Evolutionary conservation across 768 basidiomycete species (phyloP).

Genomic region (Trametes cingulata): DNA sequence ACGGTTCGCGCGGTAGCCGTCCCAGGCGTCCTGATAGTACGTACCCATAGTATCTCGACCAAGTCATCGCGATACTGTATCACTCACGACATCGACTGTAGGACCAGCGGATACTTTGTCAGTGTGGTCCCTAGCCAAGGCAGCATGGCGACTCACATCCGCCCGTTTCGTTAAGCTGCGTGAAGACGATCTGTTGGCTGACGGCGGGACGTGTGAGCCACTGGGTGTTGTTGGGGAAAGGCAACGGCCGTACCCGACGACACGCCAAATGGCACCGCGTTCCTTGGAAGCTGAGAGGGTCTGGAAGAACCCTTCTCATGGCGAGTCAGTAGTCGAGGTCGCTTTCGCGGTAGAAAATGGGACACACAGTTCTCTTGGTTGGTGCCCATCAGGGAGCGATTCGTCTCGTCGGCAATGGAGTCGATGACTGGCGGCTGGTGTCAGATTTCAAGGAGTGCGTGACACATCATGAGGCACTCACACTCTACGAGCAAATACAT

Average conservation of each 20-base stretch:
- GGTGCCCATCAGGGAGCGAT: conserved; percentile 56
- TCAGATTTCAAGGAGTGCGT: no score
- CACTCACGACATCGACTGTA: conserved; percentile 31
- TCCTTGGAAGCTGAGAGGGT: conserved; percentile 46
- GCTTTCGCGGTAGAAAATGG: neutral
- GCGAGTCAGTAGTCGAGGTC: neutral
- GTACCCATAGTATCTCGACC: neutral
- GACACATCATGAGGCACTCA: neutral
- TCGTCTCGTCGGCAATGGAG: conserved; percentile 41
- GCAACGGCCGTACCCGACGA: conserved; percentile 44
- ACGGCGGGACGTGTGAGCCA: neutral
- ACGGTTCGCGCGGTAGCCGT: conserved; percentile 59
- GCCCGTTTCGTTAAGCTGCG: conserved; percentile 43
- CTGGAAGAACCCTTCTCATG: conserved; percentile 45
- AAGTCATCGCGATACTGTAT: no score
- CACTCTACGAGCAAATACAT: neutral
- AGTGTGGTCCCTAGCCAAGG: neutral
- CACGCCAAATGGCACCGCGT: conserved; percentile 54
- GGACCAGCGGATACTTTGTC: neutral
- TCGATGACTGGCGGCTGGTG: conserved; percentile 39
- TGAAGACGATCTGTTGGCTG: conserved; percentile 61
- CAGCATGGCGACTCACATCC: conserved; percentile 31
- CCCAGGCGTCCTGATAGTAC: conserved; percentile 52
- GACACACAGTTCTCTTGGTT: conserved; percentile 53
- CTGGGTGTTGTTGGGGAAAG: neutral